These are phyloP conservation scores for Sclerotinia spermophila DNA, from an alignment of 2,329 filamentous ascomycete species.

Conservation along the genomic window DNA sequence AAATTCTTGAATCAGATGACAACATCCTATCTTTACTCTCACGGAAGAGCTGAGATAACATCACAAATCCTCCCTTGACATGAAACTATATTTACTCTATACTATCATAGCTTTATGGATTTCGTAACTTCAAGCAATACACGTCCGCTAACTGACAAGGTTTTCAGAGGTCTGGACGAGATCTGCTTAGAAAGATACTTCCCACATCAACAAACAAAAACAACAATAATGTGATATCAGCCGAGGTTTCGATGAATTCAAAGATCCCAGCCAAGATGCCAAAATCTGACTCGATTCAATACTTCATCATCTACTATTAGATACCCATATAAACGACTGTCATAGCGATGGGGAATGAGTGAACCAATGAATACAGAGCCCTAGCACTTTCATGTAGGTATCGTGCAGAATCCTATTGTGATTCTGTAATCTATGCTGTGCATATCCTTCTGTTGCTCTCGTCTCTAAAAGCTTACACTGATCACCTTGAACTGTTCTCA, in stretches of 20 bases:
- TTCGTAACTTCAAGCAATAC: background rate
- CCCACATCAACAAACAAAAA: background rate
- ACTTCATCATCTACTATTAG: background rate
- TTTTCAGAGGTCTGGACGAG: background rate
- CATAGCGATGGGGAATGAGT: background rate
- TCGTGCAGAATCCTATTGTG: background rate
- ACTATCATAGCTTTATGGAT: background rate
- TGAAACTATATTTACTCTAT: background rate
- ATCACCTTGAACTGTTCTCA: background rate
- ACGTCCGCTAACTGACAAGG: background rate
- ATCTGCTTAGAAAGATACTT: fast-evolving
- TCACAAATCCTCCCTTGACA: background rate
- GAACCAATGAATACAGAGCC: background rate
- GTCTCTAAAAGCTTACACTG: background rate
- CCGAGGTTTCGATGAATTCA: background rate
- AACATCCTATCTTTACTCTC: background rate
- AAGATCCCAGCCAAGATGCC: background rate
- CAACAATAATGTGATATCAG: background rate
- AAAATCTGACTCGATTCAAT: background rate
- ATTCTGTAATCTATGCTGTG: background rate
- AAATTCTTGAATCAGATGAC: background rate
- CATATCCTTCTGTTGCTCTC: no score
- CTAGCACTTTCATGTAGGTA: background rate
- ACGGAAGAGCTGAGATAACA: background rate
- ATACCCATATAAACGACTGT: background rate